Evolutionary conservation across 768 basidiomycete species (phyloP).

Genomic region (Lentinula guzmanii): DNA sequence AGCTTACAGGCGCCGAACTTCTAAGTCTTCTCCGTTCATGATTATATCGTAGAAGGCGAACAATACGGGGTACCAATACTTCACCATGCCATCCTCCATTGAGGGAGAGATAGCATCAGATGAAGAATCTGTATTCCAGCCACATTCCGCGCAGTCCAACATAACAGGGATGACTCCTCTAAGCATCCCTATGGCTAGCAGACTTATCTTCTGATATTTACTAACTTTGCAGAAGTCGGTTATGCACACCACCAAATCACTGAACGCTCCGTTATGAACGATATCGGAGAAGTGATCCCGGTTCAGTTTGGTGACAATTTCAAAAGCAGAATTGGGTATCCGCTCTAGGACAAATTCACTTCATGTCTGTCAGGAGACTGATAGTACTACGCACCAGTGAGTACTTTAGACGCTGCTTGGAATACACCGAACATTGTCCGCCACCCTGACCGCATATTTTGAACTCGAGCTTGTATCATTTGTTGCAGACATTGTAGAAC

Average conservation of each 20-base stretch:
- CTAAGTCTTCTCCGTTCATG: conserved; percentile 98
- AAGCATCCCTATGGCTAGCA: conserved; percentile 95
- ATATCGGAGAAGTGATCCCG: conserved; percentile 87
- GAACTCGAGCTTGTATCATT: conserved; percentile 93
- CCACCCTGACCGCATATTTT: conserved; percentile 98
- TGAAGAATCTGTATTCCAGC: conserved; percentile 21
- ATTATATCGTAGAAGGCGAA: conserved; percentile 99
- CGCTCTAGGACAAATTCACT: conserved; percentile 48
- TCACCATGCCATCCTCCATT: conserved; percentile 85
- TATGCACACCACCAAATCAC: conserved; percentile 93
- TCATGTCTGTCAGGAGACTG: neutral
- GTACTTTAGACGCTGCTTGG: conserved; percentile 89
- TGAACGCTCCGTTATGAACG: conserved; percentile 89
- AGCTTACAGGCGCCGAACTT: conserved; percentile 91
- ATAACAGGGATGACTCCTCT: conserved; percentile 90
- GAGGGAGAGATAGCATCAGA: conserved; percentile 23
- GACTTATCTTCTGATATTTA: conserved; percentile 97
- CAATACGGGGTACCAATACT: conserved; percentile 94
- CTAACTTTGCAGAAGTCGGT: conserved; percentile 99
- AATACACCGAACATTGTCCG: conserved; percentile 99
- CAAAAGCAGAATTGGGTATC: conserved; percentile 89
- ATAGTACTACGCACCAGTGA: conserved; percentile 58
- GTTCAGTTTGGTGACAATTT: conserved; percentile 90
- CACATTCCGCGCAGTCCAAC: conserved; percentile 73
- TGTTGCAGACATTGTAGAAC: conserved; percentile 97